Evolutionary conservation across 352 stramenopile species (phyloP), one percentile per base, ranked within the genome.

Genomic region (Phytophthora ramorum): DNA sequence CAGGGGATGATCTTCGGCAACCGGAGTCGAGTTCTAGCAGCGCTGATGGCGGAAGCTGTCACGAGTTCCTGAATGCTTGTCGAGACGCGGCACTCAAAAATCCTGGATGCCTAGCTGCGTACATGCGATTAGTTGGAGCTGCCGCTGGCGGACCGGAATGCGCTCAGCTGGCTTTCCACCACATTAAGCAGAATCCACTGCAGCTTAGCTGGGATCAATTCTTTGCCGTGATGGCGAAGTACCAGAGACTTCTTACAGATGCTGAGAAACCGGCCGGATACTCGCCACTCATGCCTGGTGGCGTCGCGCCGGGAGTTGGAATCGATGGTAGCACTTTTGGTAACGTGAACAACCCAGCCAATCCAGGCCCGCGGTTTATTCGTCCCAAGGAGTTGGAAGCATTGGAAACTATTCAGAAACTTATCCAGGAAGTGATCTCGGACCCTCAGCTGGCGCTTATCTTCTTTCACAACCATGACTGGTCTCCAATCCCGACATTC

Each of bases 401-500:
- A 28, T 69, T 96, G 16, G 84, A 95, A 72, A 76, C 79, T 16
- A 96, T 96, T 47, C 85, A 95, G 41, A 66, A 77, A 17, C 73
- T 96, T 24, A 91, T 96, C 45, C 88, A 95, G 46, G 74, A 84
- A 22, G 85, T 96, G 30, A 81, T 96, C 19, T 73, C 73, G 26
- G 84, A 95, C 54, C 74, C 76, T 53, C 83, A 92, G 45, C 71
- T 96, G 30, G 86, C 85, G 16, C 63, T 92, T 6, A 88, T 93
- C 19, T 95, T 96, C 59, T 92, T 94, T 71, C 85, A 95, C 75
- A 93, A 93, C 60, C 88, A 93, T 38, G 85, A 94, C 49, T 93
- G 83, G 83, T 88, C 85, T 38, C 85, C 87, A 14, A 89, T 96
- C 35, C 75, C 86, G 49, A 92, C 83, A 17, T 94, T 96, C 45